Conservation (phyloP, 2,329 filamentous ascomycete species). For the Rhytidhysteron rufulum region DNA sequence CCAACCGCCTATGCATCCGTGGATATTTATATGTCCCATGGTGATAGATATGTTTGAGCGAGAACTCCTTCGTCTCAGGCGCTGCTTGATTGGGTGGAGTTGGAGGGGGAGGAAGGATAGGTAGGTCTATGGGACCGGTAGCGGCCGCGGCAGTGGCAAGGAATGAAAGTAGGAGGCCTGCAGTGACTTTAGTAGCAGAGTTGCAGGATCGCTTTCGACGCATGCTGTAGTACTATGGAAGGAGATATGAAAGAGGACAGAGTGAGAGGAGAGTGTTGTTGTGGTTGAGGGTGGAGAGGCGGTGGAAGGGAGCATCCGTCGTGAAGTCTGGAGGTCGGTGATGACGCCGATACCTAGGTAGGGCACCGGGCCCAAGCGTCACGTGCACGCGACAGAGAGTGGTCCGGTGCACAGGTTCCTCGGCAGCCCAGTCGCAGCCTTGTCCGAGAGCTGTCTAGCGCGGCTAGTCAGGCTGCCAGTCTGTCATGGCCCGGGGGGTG, state of each 20-base stretch:
- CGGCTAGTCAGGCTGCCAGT: too few relatives aligned
- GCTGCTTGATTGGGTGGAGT: conserved; percentile 13
- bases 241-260: not conserved
- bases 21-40: conserved; percentile 81
- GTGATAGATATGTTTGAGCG: conserved; percentile 84
- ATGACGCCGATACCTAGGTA: too few relatives aligned
- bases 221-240: conserved; percentile 16
- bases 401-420: too few relatives aligned
- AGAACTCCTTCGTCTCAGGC: conserved; percentile 22
- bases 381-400: too few relatives aligned
- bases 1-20: conserved; percentile 69
- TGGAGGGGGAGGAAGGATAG: conserved; percentile 17
- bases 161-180: conserved; percentile 62
- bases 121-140: conserved; percentile 23
- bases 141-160: conserved; percentile 54
- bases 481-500: too few relatives aligned
- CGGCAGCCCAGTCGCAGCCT: too few relatives aligned
- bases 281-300: too few relatives aligned
- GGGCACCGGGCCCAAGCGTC: too few relatives aligned
- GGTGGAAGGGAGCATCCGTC: too few relatives aligned
- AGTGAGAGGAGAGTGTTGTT: not conserved
- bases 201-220: conserved; percentile 29
- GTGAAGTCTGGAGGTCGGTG: too few relatives aligned
- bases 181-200: conserved; percentile 62
- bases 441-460: too few relatives aligned